These are phyloP conservation scores for Eragrostis nindensis DNA, from an alignment of 176 grass and related monocot species.

Conservation along the genomic window DNA sequence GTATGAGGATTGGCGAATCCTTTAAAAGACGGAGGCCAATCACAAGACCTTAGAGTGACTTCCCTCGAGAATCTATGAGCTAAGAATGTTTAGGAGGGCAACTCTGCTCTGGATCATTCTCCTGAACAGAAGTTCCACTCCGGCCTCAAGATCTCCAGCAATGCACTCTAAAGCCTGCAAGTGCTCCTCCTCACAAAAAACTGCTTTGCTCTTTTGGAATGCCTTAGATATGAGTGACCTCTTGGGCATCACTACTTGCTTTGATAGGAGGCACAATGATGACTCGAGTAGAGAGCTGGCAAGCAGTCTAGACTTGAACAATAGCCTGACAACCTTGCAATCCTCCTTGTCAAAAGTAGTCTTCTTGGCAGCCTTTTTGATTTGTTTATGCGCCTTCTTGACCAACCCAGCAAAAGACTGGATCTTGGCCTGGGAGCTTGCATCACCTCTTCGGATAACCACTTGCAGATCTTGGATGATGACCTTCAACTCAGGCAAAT, in stretches of 20 bases:
- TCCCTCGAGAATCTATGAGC: constrained; percentile 33
- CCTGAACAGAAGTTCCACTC: constrained; percentile 52
- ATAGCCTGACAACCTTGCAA: constrained; percentile 15
- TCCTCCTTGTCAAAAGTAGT: constrained; percentile 25
- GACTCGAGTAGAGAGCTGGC: constrained; percentile 46
- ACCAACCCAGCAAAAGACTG: constrained; percentile 32
- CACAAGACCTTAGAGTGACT: constrained; percentile 27
- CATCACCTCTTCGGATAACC: constrained; percentile 42
- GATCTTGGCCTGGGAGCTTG: constrained; percentile 28
- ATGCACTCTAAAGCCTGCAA: constrained; percentile 31
- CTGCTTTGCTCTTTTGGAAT: constrained; percentile 27
- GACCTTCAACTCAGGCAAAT: constrained; percentile 37
- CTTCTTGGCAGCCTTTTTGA: constrained; percentile 52
- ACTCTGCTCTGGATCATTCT: constrained; percentile 60
- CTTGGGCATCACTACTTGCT: constrained; percentile 36
- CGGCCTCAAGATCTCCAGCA: constrained; percentile 43
- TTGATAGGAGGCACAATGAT: constrained; percentile 16
- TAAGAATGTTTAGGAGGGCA: constrained; percentile 49
- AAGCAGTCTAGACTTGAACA: constrained; percentile 49
- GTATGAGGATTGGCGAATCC: constrained; percentile 23
- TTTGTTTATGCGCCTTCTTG: constrained; percentile 57
- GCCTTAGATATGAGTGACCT: constrained; percentile 49
- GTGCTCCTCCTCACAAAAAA: constrained; percentile 36
- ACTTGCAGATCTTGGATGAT: constrained; percentile 41
- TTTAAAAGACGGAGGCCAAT: constrained; percentile 42